Conservation (phyloP, 164 flowering plant species). For the Cinnamomum chago region DNA sequence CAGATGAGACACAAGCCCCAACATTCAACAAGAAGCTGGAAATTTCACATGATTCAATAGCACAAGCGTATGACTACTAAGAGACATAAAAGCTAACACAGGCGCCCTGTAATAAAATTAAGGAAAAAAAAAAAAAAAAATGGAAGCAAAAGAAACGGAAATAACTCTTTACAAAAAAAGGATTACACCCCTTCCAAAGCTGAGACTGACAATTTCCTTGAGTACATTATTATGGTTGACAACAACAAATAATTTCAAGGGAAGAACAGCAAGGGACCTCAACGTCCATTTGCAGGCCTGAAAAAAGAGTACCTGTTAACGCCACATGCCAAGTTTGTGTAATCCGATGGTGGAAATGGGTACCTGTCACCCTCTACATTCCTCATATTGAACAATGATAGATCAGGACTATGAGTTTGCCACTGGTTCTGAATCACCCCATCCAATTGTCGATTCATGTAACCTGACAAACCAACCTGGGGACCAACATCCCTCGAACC, state of each 20-base stretch:
- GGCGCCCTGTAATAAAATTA: not conserved
- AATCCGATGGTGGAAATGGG: slow-evolving; percentile 48
- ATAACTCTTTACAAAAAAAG: slow-evolving; percentile 48
- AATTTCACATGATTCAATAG: not conserved
- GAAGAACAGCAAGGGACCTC: slow-evolving; percentile 7
- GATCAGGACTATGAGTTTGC: slow-evolving; percentile 50
- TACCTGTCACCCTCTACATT: slow-evolving; percentile 47
- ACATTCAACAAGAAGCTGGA: not conserved
- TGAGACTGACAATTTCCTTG: slow-evolving; percentile 24
- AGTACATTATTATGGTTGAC: slow-evolving; percentile 35
- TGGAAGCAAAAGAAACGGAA: slow-evolving; percentile 11
- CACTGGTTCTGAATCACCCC: slow-evolving; percentile 58
- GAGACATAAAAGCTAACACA: not conserved
- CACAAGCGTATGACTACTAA: not conserved
- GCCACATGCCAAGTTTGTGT: slow-evolving; percentile 47
- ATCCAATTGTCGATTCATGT: slow-evolving; percentile 58
- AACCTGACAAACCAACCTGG: slow-evolving; percentile 31
- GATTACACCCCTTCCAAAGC: slow-evolving; percentile 40
- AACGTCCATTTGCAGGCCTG: slow-evolving; percentile 69
- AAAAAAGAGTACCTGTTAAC: slow-evolving; percentile 59
- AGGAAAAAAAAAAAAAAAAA: not conserved
- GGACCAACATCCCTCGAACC: slow-evolving; percentile 39
- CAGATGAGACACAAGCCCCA: too few species aligned
- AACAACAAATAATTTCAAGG: slow-evolving; percentile 2
- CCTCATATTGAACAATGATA: slow-evolving; percentile 37